A percentile compares a stretch with the other conserved stretches of the same genome.
These are phyloP conservation scores for Acrodontium crateriforme DNA, from an alignment of 2,329 filamentous ascomycete species.

Conservation along the genomic window DNA sequence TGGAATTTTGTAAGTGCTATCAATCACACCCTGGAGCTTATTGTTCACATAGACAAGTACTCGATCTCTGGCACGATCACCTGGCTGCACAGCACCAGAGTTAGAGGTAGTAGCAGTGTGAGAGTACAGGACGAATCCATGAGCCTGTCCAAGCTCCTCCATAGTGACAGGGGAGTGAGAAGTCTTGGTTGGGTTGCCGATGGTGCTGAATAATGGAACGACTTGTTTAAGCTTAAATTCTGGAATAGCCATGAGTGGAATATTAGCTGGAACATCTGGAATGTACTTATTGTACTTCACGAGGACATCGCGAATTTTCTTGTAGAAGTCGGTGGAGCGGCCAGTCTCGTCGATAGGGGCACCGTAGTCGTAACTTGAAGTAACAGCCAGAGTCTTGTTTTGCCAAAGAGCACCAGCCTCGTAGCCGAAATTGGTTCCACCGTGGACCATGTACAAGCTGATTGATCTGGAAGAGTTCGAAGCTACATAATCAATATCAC, in stretches of 20 bases:
- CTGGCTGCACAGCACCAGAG: too few species aligned
- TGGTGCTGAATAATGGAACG: too few species aligned
- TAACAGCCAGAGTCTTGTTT: slow-evolving; percentile 28
- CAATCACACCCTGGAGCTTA: slow-evolving; percentile 30
- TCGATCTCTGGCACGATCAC: slow-evolving; percentile 33
- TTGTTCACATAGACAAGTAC: slow-evolving; percentile 37
- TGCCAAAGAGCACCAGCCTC: slow-evolving; percentile 34
- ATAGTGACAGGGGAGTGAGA: too few species aligned
- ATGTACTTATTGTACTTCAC: slow-evolving; percentile 25
- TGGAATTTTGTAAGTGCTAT: slow-evolving; percentile 31
- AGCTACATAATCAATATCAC: slow-evolving; percentile 16
- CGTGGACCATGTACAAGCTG: slow-evolving; percentile 41
- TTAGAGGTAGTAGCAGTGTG: too few species aligned
- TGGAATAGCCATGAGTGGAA: slow-evolving; percentile 22
- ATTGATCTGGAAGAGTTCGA: slow-evolving; percentile 25
- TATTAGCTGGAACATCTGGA: slow-evolving; percentile 24
- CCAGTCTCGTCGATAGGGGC: slow-evolving; percentile 38
- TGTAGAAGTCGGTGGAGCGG: slow-evolving; percentile 32
- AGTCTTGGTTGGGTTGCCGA: too few species aligned
- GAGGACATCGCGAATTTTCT: slow-evolving; percentile 27
- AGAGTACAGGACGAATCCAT: too few species aligned
- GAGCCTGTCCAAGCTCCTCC: too few species aligned
- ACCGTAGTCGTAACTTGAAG: slow-evolving; percentile 39
- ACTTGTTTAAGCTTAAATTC: slow-evolving; percentile 27
- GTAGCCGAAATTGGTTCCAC: slow-evolving; percentile 39